Base-by-base conservation (phyloP, 179 eudicot genomes). In the Silene vulgaris region DNA sequence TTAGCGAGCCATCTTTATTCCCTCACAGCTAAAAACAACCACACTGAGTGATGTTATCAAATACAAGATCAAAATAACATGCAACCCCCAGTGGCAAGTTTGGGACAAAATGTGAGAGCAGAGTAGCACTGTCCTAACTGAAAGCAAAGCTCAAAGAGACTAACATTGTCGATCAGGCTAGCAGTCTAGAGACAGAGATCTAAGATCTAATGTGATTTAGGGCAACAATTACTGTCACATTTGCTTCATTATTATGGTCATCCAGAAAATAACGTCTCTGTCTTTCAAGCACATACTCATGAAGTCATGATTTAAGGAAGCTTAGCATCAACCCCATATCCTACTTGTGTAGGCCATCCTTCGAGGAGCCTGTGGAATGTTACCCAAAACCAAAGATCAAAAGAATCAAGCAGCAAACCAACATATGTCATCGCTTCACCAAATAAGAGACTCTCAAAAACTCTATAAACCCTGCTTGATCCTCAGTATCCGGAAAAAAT, bases 391-490 rank as follows among this genome's bases (percentile, higher is more conserved):
- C 52, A n/a, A 16, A 16, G 3, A 68, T 1, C 7, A 40, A 68
- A 54, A 4, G 28, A 68, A 68, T n/a, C 52, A 17, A 35, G 45
- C 71, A 35, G 28, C 54, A 68, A 68, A 68, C 8, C 71, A 30
- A 66, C 23, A 2, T 66, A 66, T 35, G 50, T 1, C 71, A 32
- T 32, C 21, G 16, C 40, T 20, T 65, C 69, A 63, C n/a, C 16
- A 63, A 21, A 29, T 6, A 28, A 65, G 19, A 23, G 50, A 45
- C 50, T 8, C 40, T 43, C 40, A 29, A 3, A 65, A 45, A 9
- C 13, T 45, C 50, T 8, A 45, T 45, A 45, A 45, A 66, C 11
- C 71, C 9, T 65, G 0, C 4, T 23, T 16, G 21, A 32, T 30
- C 20, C 50, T 8, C 35, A 43, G 71, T 28, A n/a, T 35, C 9